phyloP scores from a whole-genome alignment of 768 basidiomycete genomes.

The Tylopilus rubrobrunneus region DNA sequence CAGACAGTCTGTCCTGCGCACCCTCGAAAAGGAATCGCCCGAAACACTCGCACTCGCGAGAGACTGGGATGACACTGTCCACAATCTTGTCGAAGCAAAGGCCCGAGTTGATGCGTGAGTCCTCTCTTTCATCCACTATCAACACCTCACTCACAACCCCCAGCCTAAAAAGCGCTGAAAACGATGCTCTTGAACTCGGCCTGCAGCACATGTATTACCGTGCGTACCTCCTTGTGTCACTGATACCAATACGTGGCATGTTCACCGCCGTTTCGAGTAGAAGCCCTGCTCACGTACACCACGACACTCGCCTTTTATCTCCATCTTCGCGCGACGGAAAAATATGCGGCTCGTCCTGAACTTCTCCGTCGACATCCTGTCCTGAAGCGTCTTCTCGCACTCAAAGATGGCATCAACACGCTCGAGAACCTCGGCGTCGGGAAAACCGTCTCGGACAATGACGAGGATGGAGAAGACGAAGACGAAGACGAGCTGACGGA shows the following conservation, averaged over 20 bases:
- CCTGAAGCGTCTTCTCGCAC: slow-evolving; percentile 67
- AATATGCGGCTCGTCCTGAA: slow-evolving; percentile 58
- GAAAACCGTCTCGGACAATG: slow-evolving; percentile 44
- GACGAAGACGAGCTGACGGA: slow-evolving; percentile 32
- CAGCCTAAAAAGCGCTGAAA: slow-evolving; percentile 47
- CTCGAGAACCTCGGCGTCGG: slow-evolving; percentile 85
- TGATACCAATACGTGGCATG: not conserved
- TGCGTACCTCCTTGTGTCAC: slow-evolving; percentile 38
- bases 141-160: not conserved
- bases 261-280: slow-evolving; percentile 37
- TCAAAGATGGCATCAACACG: slow-evolving; percentile 77
- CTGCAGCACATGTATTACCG: slow-evolving; percentile 87
- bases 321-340: slow-evolving; percentile 69
- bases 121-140: not conserved
- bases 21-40: slow-evolving; percentile 72
- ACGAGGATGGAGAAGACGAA: slow-evolving; percentile 33
- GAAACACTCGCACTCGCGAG: slow-evolving; percentile 77
- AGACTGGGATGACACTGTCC: slow-evolving; percentile 76
- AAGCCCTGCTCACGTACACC: slow-evolving; percentile 85
- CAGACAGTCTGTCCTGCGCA: slow-evolving; percentile 54
- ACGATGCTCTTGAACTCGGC: slow-evolving; percentile 57
- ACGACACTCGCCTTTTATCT: slow-evolving; percentile 91
- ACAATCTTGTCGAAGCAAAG: slow-evolving; percentile 48
- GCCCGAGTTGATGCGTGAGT: slow-evolving; percentile 54
- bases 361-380: slow-evolving; percentile 69